Base-by-base conservation (phyloP, 1,284 basidiomycete genomes). In the Pseudozyma pruni region DNA sequence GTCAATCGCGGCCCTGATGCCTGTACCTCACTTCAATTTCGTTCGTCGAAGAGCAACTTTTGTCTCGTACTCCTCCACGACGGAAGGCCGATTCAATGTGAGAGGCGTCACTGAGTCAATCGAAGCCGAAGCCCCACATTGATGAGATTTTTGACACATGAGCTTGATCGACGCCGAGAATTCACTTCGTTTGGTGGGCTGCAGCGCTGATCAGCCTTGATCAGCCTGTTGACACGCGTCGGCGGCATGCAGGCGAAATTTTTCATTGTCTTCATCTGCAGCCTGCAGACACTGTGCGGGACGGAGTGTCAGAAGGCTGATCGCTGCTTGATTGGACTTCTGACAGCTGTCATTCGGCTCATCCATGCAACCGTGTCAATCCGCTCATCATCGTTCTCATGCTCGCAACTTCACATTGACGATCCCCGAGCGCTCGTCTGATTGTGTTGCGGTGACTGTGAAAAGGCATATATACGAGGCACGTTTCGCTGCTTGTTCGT, bases 321-420 rank as follows among this genome's bases (percentile, higher is more conserved):
- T 59, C 51, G 42, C 42, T 33, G 8, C 27, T 52, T 37, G 61
- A 58, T 55, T 50, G 51, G 56, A 29, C 29, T 44, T 32, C 3
- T 50, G 62, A 58, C 55, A 64, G 11, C 35, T 64, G 62, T 58
- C 62, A 64, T 10, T 38, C 20, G 22, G 50, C 61, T 64, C 49
- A 46, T 63, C 60, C 4, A 31, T 22, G 27, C 32, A 19, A 17
- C 4, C n/a, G 29, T 61, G 51, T 54, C 58, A 61, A 14, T 37
- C 27, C 11, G 41, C 45, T 62, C 41, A 51, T 62, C 39, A 19
- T 34, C 37, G 16, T 8, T 16, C 10, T n/a, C 31, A 29, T 27
- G 11, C 20, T 25, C 32, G 32, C 23, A 13, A 17, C 13, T 19
- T 13, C 27, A 11, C 27, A 11, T 29, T 7, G 27, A 29, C 27